Conservation (phyloP, 108 stramenopile species). For the Epipyxis sp. region DNA sequence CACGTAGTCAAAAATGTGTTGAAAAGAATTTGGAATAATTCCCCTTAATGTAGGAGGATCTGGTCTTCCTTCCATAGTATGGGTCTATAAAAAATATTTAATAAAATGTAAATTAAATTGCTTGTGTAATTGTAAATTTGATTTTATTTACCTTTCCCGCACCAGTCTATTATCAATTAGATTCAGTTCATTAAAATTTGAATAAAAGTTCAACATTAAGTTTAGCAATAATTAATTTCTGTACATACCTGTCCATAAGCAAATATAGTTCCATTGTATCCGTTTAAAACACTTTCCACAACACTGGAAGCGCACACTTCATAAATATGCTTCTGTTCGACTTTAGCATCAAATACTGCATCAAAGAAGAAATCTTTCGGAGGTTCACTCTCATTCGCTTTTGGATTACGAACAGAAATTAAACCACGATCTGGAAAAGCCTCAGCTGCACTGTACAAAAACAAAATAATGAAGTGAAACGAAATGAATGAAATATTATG, state of each 20-base stretch:
- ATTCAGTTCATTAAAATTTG: neutral
- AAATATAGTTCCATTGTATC: constrained; percentile 95
- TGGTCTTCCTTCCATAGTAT: constrained; percentile 84
- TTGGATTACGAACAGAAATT: constrained; percentile 68
- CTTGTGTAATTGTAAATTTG: no score
- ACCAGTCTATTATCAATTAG: neutral
- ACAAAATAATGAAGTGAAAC: neutral
- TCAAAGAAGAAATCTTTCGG: constrained; percentile 88
- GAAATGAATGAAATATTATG: neutral
- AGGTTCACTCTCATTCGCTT: constrained; percentile 61
- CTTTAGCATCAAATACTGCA: constrained; percentile 76
- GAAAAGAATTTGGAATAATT: constrained; percentile 89
- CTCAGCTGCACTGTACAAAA: constrained; percentile 54
- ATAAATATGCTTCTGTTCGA: constrained; percentile 79
- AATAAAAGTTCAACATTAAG: neutral
- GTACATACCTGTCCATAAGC: constrained; percentile 96
- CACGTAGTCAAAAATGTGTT: constrained; percentile 70
- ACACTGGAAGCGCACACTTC: constrained; percentile 81
- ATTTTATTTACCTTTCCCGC: neutral
- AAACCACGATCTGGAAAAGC: constrained; percentile 64
- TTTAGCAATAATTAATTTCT: constrained; percentile 45
- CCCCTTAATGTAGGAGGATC: constrained; percentile 69
- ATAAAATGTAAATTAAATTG: no score
- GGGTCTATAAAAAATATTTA: constrained; percentile 62
- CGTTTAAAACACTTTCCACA: constrained; percentile 83